These are phyloP conservation scores for Malassezia sympodialis DNA, from an alignment of 1,284 basidiomycete genomes.

Conservation along the genomic window DNA sequence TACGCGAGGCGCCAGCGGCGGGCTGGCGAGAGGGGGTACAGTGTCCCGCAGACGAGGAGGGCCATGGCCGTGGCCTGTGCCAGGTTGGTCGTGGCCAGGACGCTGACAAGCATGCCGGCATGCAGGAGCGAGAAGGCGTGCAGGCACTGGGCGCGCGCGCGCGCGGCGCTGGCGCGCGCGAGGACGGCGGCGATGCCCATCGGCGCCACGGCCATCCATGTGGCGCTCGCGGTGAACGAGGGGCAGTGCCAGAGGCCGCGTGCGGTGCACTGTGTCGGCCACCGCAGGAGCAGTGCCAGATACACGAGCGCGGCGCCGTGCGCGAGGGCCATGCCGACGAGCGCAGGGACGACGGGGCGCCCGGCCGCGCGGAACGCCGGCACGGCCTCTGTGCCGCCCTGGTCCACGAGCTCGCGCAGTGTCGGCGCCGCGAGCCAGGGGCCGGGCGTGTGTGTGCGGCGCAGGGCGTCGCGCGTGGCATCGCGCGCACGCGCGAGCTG, in stretches of 20 bases:
- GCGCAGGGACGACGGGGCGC: slow-evolving; percentile 5
- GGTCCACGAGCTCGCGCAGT: slow-evolving; percentile 5
- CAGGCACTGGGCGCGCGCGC: slow-evolving; percentile 24
- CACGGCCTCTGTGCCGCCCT: not conserved
- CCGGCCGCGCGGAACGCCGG: not conserved
- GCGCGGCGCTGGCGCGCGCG: slow-evolving; percentile 1
- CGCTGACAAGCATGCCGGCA: slow-evolving; percentile 30
- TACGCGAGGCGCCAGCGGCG: not conserved
- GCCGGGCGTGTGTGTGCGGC: not conserved
- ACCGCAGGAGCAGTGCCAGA: not conserved
- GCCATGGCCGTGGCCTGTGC: slow-evolving; percentile 24
- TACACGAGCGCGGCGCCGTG: not conserved
- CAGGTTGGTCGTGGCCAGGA: slow-evolving; percentile 35
- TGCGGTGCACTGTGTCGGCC: not conserved
- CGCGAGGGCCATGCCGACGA: not conserved
- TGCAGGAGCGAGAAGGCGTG: slow-evolving; percentile 33
- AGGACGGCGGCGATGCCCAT: not conserved
- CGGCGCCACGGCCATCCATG: not conserved
- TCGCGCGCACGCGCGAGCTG: slow-evolving; percentile 6
- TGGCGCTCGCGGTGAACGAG: not conserved
- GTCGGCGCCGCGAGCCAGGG: slow-evolving; percentile 1
- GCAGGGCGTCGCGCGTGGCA: not conserved
- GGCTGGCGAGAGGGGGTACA: slow-evolving; percentile 10
- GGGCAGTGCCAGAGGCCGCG: not conserved
- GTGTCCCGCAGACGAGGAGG: slow-evolving; percentile 5